Evolutionary conservation across 257 asterid species (phyloP).

Genomic region (Solanum pennellii): DNA sequence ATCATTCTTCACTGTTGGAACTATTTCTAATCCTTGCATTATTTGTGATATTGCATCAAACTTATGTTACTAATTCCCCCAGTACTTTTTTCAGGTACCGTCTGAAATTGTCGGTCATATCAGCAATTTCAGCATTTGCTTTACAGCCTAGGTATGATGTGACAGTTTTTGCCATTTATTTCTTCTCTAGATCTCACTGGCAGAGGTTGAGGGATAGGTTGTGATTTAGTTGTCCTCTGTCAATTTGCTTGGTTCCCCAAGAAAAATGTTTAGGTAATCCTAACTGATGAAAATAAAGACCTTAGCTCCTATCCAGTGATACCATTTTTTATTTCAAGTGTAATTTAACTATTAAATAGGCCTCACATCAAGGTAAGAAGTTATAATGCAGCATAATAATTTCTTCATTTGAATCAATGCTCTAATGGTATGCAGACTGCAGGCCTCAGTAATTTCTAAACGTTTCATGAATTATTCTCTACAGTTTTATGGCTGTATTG

Average conservation of each 20-base stretch:
- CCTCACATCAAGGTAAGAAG: background rate
- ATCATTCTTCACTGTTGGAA: background rate
- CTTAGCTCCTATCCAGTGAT: background rate
- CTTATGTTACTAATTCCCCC: background rate
- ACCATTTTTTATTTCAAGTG: background rate
- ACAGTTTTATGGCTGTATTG: background rate
- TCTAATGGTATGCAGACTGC: background rate
- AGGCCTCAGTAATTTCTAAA: background rate
- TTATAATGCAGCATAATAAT: background rate
- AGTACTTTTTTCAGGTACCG: constrained; percentile 28
- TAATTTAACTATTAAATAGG: background rate
- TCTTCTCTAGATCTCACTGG: background rate
- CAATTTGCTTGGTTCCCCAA: background rate
- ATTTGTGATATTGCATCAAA: background rate
- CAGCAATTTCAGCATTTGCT: constrained; percentile 44
- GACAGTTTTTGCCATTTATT: background rate
- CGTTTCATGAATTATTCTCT: background rate
- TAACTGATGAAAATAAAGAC: background rate
- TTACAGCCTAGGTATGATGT: constrained; percentile 39
- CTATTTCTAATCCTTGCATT: background rate
- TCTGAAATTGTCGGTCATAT: constrained; percentile 55
- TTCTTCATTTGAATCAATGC: background rate
- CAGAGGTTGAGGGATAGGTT: background rate
- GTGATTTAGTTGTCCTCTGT: background rate
- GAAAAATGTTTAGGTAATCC: background rate